phyloP scores from a whole-genome alignment of 495 filamentous ascomycete genomes.

The Halenospora varia region DNA sequence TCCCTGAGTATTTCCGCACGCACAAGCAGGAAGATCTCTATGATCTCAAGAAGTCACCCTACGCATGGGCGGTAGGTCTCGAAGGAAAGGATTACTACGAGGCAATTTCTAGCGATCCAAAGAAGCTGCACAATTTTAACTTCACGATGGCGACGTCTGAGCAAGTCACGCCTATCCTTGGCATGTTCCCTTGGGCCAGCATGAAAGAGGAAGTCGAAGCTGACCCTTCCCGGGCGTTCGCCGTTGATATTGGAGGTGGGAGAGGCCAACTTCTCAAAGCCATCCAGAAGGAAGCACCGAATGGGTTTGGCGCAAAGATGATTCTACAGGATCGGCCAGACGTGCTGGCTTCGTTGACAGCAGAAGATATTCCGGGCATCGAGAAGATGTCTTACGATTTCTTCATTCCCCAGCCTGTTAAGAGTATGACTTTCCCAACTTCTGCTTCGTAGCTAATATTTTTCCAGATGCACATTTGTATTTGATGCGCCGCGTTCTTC shows the following conservation, averaged over 20 bases:
- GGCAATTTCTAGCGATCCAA: constrained; percentile 11
- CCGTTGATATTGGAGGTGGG: constrained; percentile 24
- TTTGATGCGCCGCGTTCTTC: not conserved
- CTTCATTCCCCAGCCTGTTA: constrained; percentile 44
- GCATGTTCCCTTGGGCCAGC: constrained; percentile 13
- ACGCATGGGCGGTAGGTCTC: constrained; percentile 23
- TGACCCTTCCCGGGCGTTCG: constrained; percentile 3
- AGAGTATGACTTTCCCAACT: constrained; percentile 25
- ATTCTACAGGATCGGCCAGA: constrained; percentile 50
- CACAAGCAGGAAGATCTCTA: constrained; percentile 26
- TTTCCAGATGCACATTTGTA: not conserved
- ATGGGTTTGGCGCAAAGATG: constrained; percentile 24
- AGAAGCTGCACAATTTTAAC: constrained; percentile 13
- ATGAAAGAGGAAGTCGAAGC: constrained; percentile 13
- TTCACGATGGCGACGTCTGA: constrained; percentile 14
- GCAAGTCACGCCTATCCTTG: constrained; percentile 11
- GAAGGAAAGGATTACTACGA: constrained; percentile 31
- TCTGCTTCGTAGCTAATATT: not conserved
- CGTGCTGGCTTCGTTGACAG: constrained; percentile 25
- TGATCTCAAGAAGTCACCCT: constrained; percentile 30
- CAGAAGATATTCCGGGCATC: constrained; percentile 31
- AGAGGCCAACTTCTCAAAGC: constrained; percentile 10
- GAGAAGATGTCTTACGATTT: constrained; percentile 44
- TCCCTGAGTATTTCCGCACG: constrained; percentile 30
- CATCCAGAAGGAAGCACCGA: constrained; percentile 4